Conservation (phyloP, 108 stramenopile genomes). For the Schizochytrium sp. region DNA sequence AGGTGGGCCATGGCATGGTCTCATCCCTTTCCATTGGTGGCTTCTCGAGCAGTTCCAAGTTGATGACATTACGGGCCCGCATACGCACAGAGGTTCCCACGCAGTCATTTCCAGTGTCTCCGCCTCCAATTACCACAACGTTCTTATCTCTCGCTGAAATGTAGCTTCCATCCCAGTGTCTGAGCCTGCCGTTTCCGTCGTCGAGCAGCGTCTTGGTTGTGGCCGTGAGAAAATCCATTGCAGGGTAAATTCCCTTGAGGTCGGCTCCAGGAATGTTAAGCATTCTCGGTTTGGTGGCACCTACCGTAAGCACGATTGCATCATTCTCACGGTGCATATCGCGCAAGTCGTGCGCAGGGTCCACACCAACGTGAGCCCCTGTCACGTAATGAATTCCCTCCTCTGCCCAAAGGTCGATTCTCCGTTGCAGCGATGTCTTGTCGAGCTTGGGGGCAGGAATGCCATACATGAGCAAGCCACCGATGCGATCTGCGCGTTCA, state of each 20-base stretch:
- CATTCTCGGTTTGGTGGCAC: constrained; percentile 93
- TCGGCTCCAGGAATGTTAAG: constrained; percentile 92
- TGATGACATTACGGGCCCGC: constrained; percentile 92
- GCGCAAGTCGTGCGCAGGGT: constrained; percentile 84
- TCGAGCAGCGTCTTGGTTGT: constrained; percentile 94
- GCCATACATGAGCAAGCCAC: constrained; percentile 95
- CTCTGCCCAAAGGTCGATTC: constrained; percentile 89
- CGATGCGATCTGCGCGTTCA: constrained; percentile 90
- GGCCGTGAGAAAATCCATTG: constrained; percentile 95
- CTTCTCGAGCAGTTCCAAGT: constrained; percentile 96
- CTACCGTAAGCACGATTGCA: constrained; percentile 88
- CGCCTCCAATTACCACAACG: constrained; percentile 97
- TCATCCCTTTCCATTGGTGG: constrained; percentile 90
- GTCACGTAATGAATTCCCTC: constrained; percentile 96
- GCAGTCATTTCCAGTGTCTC: constrained; percentile 96
- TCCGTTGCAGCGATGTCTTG: constrained; percentile 92
- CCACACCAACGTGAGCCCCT: constrained; percentile 90
- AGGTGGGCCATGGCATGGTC: constrained; percentile 95
- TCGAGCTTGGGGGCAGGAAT: constrained; percentile 98
- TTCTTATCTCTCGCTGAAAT: constrained; percentile 95
- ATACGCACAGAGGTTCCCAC: constrained; percentile 97
- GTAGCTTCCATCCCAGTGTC: constrained; percentile 80
- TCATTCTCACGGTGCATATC: constrained; percentile 87
- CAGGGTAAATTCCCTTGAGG: constrained; percentile 89
- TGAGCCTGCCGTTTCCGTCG: constrained; percentile 90